These are phyloP conservation scores for Neurospora sp. DNA, from an alignment of 495 filamentous ascomycete genomes.

Conservation along the genomic window DNA sequence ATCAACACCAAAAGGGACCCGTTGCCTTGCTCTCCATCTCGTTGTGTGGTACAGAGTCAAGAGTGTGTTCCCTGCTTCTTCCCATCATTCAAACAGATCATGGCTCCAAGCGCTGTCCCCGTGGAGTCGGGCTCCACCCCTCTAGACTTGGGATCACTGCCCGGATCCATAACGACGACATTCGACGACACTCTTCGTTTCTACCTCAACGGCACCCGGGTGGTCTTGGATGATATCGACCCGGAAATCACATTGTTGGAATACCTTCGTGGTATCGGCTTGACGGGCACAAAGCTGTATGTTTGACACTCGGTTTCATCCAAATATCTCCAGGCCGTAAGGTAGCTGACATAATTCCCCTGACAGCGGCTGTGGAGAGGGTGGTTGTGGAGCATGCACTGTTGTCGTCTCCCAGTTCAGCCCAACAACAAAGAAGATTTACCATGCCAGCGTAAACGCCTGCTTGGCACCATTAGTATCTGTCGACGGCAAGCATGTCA, in stretches of 20 bases:
- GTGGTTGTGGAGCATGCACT: constrained; percentile 94
- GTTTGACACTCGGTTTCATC: constrained; percentile 1
- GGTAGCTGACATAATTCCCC: constrained; percentile 8
- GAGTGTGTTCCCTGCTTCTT: not conserved
- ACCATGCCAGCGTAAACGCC: constrained; percentile 89
- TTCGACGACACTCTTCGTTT: constrained; percentile 57
- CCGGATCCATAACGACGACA: constrained; percentile 23
- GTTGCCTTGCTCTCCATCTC: not conserved
- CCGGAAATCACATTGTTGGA: constrained; percentile 90
- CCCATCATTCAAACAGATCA: constrained; percentile 8
- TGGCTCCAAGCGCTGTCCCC: constrained; percentile 40
- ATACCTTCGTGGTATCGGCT: constrained; percentile 80
- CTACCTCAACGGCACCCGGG: constrained; percentile 92
- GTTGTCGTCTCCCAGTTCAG: constrained; percentile 91
- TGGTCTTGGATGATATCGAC: constrained; percentile 71
- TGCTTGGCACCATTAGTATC: constrained; percentile 88
- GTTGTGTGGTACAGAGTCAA: not conserved
- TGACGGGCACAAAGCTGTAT: constrained; percentile 62
- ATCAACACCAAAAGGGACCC: not conserved
- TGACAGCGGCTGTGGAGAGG: constrained; percentile 80
- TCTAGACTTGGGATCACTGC: not conserved
- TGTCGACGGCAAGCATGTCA: constrained; percentile 95
- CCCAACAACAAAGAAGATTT: constrained; percentile 79
- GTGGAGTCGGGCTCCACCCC: constrained; percentile 23
- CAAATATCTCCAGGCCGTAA: constrained; percentile 6